phyloP scores from a whole-genome alignment of 768 basidiomycete species.

The Dioszegia hungarica region DNA sequence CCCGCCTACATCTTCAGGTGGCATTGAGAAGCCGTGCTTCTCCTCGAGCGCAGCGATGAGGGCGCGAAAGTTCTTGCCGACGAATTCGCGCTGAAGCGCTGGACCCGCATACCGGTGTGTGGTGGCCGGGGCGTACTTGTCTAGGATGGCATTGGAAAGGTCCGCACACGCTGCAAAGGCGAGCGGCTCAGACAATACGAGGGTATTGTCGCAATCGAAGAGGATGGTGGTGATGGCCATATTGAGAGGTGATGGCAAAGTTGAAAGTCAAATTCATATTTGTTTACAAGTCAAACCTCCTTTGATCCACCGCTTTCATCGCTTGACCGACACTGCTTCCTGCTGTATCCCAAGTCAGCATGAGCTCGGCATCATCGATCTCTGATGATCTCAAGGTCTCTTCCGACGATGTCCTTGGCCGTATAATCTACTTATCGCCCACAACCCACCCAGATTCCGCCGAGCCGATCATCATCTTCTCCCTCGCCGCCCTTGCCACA shows the following conservation, averaged over 20 bases:
- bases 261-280: neutral
- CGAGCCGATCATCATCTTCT: constrained; percentile 8
- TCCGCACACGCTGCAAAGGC: constrained; percentile 23
- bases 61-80: constrained; percentile 27
- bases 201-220: constrained; percentile 33
- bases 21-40: constrained; percentile 20
- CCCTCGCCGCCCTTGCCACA: constrained; percentile 7
- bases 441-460: neutral
- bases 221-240: constrained; percentile 14
- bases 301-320: neutral
- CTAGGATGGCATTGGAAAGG: constrained; percentile 25
- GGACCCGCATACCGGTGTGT: constrained; percentile 13
- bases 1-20: constrained; percentile 15
- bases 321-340: too few species aligned
- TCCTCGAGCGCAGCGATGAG: constrained; percentile 17
- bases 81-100: constrained; percentile 24
- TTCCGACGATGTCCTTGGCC: neutral
- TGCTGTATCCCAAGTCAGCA: neutral
- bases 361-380: neutral
- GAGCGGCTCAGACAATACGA: constrained; percentile 20
- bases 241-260: neutral
- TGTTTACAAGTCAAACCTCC: neutral
- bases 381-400: neutral
- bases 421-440: constrained; percentile 7
- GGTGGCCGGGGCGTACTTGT: constrained; percentile 3